Base-by-base conservation (phyloP, 768 basidiomycete species). In the Saitozyma podzolica region DNA sequence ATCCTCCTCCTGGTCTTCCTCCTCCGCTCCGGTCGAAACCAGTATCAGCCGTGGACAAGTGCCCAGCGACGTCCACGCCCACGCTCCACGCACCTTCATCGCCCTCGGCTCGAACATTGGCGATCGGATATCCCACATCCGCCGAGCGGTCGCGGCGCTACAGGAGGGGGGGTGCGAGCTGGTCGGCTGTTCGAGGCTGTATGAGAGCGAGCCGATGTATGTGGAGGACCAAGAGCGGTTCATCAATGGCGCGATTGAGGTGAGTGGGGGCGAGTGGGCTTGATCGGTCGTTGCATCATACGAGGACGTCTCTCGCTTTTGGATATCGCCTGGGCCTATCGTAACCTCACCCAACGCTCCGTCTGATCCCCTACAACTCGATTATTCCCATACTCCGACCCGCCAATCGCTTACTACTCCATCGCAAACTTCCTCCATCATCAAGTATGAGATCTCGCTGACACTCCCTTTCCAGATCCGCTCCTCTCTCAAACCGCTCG, bases 151-250 rank as follows among this genome's bases (percentile, higher is more conserved):
- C 8, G 84, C 86, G 16, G 76, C 88, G 17, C 83, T 97, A 6
- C 89, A 91, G 72, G 72, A 78, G 9, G 62, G 58, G 10, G 73
- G 70, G 16, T 20, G 57, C 55, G 11, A 64, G 78, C 11, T 85
- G 85, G 0, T 68, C 68, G 37, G 77, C 83, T 2, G 73, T 72
- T 92, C 91, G 74, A 90, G 92, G 80, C 75, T 97, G 81, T 98
- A 97, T 75, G 89, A 97, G 80, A 93, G 89, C 17, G 83, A 88
- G 10, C 91, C 96, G 0, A 98, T 99, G 96, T 98, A 99, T 76
- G 89, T 95, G 49, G 85, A 85, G 10, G 88, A 96, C 61, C 96
- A 99, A 76, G 89, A 88, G 11, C 81, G 83, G 42, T 98, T 97
- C 80, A 84, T 89, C 62, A 99, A 97, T 72, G 89, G 90, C 66